These are phyloP conservation scores for Gracilaria vermiculophylla DNA, from an alignment of 23 red algal genomes.

Conservation along the genomic window DNA sequence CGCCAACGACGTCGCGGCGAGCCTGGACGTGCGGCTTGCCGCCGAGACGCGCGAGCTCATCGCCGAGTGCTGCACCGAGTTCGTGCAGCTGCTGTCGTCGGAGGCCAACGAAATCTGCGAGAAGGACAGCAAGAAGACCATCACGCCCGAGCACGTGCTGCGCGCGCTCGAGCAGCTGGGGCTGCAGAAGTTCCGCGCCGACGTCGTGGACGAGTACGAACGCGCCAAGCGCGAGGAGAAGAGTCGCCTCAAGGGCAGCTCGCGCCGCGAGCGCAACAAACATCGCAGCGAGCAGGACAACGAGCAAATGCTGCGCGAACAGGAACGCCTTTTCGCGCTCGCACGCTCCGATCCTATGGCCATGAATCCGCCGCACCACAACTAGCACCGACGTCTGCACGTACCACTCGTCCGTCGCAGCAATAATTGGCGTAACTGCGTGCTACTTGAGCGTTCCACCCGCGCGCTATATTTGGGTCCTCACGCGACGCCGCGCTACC, in stretches of 20 bases:
- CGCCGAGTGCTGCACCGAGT: constrained; percentile 84
- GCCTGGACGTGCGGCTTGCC: constrained; percentile 64
- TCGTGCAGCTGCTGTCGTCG: constrained; percentile 87
- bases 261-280: constrained; percentile 33
- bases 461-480: too few relatives aligned
- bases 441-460: too few relatives aligned
- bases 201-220: constrained; percentile 63
- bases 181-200: constrained; percentile 50
- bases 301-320: constrained; percentile 41
- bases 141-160: constrained; percentile 90
- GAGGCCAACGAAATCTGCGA: constrained; percentile 95
- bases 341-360: constrained; percentile 65
- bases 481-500: too few relatives aligned
- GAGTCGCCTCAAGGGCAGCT: not conserved
- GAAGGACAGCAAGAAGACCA: constrained; percentile 84
- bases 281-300: not conserved
- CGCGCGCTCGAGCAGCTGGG: constrained; percentile 80
- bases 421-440: too few relatives aligned
- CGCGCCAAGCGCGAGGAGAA: constrained; percentile 60
- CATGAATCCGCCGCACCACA: constrained; percentile 15
- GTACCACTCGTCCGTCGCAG: not conserved
- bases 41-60: constrained; percentile 78
- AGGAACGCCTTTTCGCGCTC: constrained; percentile 56
- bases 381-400: not conserved
- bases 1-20: constrained; percentile 74